Evolutionary conservation across 805 yeast genomes (phyloP), one percentile per base, ranked within the genome.

Genomic region (Candida maris): DNA sequence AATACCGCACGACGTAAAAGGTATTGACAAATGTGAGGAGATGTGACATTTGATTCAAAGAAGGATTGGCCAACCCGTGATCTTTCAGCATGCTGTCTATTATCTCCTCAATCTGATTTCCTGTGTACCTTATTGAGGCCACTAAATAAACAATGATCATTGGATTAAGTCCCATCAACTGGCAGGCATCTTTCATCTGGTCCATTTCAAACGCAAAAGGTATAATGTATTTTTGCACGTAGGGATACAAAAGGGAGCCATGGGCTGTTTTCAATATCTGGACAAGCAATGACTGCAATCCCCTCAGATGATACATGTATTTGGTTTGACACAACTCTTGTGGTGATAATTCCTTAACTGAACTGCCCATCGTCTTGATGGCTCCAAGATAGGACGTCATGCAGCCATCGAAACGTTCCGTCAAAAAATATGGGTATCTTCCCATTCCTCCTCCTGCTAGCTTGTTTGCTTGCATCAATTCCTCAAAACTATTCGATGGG

Each of bases 181-280:
- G 85, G 46, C 94, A 84, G 10, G 85, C 85, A 43, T 91, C 97
- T 41, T 85, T 79, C 67, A 84, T 72, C 30, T 70, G 72, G 34
- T 79, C 75, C 31, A 87, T 61, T 13, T 71, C 65, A 51, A 85
- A 65, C 38, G 87, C 62, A 43, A 85, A 79, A 19, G 96, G 95
- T 1, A 86, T 59, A 19, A 88, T 68, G 35, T 73, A 64, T 3
- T 64, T 57, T 7, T 65, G 55, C 25, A 82, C 59, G 37, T 74
- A 71, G 3, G 77, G 77, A 29, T 75, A 70, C 27, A 83, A 56
- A 6, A 77, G 62, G 0, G 68, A 54, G 1, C 81, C 76, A 28
- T 71, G 68, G 1, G 82, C 71, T 1, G 85, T 71, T 29, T 64
- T 65, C 36, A 79, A 59, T 37, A 77, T 64, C 32, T 71, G 75